phyloP scores from a whole-genome alignment of 2,329 filamentous ascomycete species.

The Pseudogymnoascus sp. region DNA sequence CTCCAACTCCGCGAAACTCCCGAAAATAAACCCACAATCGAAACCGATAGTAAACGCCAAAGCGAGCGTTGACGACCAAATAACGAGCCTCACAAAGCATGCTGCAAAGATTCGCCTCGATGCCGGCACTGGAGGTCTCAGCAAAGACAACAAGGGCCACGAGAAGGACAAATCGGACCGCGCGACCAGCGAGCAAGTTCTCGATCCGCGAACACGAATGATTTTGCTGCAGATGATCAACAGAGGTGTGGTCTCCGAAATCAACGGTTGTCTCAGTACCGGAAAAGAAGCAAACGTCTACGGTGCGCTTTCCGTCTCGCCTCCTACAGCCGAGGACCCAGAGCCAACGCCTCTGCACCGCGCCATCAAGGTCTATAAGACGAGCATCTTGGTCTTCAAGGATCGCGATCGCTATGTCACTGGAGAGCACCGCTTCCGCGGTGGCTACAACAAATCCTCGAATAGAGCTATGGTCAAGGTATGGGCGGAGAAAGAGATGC shows the following conservation, averaged over 20 bases:
- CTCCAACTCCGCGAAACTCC: constrained; percentile 35
- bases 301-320: constrained; percentile 62
- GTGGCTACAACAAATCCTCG: constrained; percentile 87
- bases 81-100: constrained; percentile 74
- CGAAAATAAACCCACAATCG: constrained; percentile 63
- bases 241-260: constrained; percentile 75
- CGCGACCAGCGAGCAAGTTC: constrained; percentile 87
- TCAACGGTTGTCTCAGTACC: constrained; percentile 91
- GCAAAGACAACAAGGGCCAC: constrained; percentile 43
- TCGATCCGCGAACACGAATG: constrained; percentile 91
- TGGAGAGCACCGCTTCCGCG: constrained; percentile 85
- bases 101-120: constrained; percentile 79
- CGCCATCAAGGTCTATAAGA: constrained; percentile 99
- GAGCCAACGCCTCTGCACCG: constrained; percentile 53
- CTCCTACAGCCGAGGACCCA: constrained; percentile 42
- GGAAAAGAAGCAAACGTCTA: constrained; percentile 99
- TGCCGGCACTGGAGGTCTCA: constrained; percentile 33
- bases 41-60: constrained; percentile 72
- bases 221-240: constrained; percentile 96
- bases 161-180: constrained; percentile 86
- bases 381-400: constrained; percentile 94
- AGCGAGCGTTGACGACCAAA: constrained; percentile 77
- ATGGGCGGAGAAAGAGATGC: constrained; percentile 98
- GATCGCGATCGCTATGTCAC: constrained; percentile 93
- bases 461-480: constrained; percentile 96